A percentile compares a stretch with the other conserved stretches of the same genome.
Evolutionary conservation across 2,329 filamentous ascomycete species (phyloP).

Genomic region (Ustilaginoidea virens): DNA sequence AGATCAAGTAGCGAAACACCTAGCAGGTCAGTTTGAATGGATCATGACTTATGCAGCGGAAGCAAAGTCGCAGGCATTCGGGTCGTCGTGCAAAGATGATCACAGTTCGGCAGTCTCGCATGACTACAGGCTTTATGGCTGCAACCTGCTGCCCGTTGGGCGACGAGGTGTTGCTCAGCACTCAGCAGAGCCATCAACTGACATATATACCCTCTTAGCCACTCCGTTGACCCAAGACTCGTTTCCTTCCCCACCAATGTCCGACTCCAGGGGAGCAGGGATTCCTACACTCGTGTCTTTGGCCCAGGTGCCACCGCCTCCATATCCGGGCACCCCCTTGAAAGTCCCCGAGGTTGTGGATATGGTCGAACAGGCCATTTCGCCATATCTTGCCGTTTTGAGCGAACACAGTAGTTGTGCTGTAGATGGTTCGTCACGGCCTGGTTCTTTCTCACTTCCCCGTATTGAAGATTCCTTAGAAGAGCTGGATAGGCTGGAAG

Average conservation of each 20-base stretch:
- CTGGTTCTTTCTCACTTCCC: slow-evolving; percentile 20
- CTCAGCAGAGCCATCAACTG: slow-evolving; percentile 10
- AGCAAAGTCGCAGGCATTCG: slow-evolving; percentile 10
- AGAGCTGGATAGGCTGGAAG: slow-evolving; percentile 45
- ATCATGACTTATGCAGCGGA: slow-evolving; percentile 24
- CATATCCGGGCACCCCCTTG: slow-evolving; percentile 11
- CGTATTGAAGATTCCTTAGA: slow-evolving; percentile 51
- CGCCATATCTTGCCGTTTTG: slow-evolving; percentile 16
- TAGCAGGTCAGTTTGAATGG: slow-evolving; percentile 35
- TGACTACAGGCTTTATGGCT: slow-evolving; percentile 27
- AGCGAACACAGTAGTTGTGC: slow-evolving; percentile 19
- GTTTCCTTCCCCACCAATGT: slow-evolving; percentile 7
- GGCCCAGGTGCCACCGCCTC: slow-evolving; percentile 7
- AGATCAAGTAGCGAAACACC: slow-evolving; percentile 24
- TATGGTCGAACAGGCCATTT: slow-evolving; percentile 16
- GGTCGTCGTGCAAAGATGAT: slow-evolving; percentile 6
- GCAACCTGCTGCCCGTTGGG: slow-evolving; percentile 28
- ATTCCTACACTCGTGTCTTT: slow-evolving; percentile 2
- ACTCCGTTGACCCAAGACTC: slow-evolving; percentile 22
- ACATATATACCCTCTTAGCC: slow-evolving; percentile 31
- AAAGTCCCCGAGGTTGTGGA: slow-evolving; percentile 16
- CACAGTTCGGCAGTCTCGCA: background rate
- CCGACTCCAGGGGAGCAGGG: slow-evolving; percentile 5
- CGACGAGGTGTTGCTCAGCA: background rate
- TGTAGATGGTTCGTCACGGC: slow-evolving; percentile 15